phyloP scores from a whole-genome alignment of 345 rosid genomes.

The Lumnitzera racemosa region DNA sequence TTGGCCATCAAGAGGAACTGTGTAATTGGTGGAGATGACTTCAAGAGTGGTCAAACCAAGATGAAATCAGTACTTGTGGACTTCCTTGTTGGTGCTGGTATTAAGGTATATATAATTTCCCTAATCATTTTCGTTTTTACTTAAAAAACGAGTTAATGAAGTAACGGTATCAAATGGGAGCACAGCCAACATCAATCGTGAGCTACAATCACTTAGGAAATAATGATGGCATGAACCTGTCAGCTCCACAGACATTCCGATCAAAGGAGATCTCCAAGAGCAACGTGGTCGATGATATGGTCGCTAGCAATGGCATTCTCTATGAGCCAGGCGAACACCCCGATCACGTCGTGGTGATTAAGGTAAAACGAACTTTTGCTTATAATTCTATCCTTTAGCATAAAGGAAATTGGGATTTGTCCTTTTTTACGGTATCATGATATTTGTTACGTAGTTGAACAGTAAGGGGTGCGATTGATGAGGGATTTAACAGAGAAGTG shows the following conservation, averaged over 20 bases:
- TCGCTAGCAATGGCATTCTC: slow-evolving; percentile 83
- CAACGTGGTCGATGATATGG: slow-evolving; percentile 98
- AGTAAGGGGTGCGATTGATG: no score
- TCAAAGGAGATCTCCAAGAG: slow-evolving; percentile 97
- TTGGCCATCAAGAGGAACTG: slow-evolving; percentile 74
- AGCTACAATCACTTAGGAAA: slow-evolving; percentile 96
- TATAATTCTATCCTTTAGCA: no score
- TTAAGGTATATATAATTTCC: slow-evolving; percentile 42
- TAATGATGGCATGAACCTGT: slow-evolving; percentile 96
- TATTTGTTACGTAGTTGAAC: no score
- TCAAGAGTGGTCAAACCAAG: slow-evolving; percentile 99
- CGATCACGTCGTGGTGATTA: slow-evolving; percentile 96
- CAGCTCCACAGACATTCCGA: slow-evolving; percentile 94
- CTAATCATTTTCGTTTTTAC: not conserved
- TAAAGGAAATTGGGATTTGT: no score
- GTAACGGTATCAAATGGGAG: no score
- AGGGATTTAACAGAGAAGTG: no score
- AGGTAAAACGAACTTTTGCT: slow-evolving; percentile 33
- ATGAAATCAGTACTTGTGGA: slow-evolving; percentile 92
- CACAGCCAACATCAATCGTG: slow-evolving; percentile 91
- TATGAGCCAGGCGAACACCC: slow-evolving; percentile 95
- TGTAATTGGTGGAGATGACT: slow-evolving; percentile 96
- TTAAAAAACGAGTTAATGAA: no score
- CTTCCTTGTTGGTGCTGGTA: slow-evolving; percentile 98
- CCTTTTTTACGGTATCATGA: no score